phyloP scores from a whole-genome alignment of 306 rosid species.

The Castanea crenata region DNA sequence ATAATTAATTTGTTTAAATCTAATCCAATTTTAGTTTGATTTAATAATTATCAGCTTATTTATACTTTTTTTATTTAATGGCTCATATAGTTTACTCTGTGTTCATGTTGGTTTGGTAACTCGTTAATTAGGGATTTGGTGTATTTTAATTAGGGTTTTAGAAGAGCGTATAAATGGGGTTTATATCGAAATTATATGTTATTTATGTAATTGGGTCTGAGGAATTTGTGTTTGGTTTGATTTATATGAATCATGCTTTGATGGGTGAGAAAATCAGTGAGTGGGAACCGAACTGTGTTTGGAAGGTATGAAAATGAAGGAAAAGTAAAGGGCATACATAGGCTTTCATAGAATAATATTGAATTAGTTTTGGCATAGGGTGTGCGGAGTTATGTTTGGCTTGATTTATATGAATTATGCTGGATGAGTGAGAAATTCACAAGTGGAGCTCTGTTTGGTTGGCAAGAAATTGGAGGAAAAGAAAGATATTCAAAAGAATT shows the following conservation, averaged over 20 bases:
- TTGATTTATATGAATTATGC: neutral
- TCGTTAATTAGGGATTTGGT: neutral
- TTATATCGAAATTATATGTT: neutral
- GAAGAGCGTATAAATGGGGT: neutral
- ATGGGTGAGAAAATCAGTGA: neutral
- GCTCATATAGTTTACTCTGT: neutral
- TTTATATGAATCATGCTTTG: neutral
- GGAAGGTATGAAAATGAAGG: too few relatives aligned
- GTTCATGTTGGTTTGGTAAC: neutral
- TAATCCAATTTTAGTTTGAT: neutral
- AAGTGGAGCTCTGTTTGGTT: neutral
- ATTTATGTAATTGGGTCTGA: too few relatives aligned
- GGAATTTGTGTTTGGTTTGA: neutral
- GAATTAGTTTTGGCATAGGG: too few relatives aligned
- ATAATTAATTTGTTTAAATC: neutral
- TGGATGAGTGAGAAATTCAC: neutral
- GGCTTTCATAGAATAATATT: neutral
- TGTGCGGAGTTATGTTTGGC: neutral
- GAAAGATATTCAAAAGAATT: neutral
- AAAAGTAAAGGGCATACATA: neutral
- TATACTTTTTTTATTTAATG: too few relatives aligned
- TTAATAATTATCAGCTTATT: neutral
- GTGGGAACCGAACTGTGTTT: neutral
- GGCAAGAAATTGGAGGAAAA: neutral
- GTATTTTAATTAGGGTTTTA: constrained; percentile 1